Conservation (phyloP, 1,284 basidiomycete species). For the Rhodotorula glutinis region DNA sequence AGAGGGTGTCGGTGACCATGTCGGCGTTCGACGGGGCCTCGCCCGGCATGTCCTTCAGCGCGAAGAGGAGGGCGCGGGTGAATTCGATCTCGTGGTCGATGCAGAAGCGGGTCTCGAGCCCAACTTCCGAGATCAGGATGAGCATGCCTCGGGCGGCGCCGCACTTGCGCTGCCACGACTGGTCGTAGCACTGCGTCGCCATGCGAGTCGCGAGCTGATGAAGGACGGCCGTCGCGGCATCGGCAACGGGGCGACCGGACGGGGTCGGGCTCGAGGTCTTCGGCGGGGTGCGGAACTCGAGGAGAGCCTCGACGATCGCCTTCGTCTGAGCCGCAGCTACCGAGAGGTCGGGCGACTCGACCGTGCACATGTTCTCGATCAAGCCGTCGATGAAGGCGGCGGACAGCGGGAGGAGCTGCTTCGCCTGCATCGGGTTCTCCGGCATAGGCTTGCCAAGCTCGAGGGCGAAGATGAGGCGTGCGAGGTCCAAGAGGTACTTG, state of each 20-base stretch:
- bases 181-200: constrained; percentile 79
- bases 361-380: constrained; percentile 67
- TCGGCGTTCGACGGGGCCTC: constrained; percentile 82
- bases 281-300: constrained; percentile 6
- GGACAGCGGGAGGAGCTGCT: constrained; percentile 56
- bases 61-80: constrained; percentile 83
- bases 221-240: constrained; percentile 54
- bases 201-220: constrained; percentile 77
- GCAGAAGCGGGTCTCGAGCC: constrained; percentile 70
- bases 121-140: constrained; percentile 68
- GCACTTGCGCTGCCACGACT: constrained; percentile 79
- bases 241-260: neutral
- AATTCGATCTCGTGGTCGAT: constrained; percentile 87
- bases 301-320: constrained; percentile 26
- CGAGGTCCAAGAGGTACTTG: constrained; percentile 64
- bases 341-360: constrained; percentile 37
- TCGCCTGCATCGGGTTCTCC: constrained; percentile 55
- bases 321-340: constrained; percentile 37
- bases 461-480: constrained; percentile 61
- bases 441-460: constrained; percentile 52
- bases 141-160: constrained; percentile 81
- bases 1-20: constrained; percentile 74
- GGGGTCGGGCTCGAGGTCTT: neutral
- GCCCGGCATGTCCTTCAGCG: constrained; percentile 91
- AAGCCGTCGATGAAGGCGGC: constrained; percentile 65